A percentile compares a stretch with the other conserved stretches of the same genome.
Conservation (phyloP, 2,329 filamentous ascomycete species). For the Tothia fuscella region DNA sequence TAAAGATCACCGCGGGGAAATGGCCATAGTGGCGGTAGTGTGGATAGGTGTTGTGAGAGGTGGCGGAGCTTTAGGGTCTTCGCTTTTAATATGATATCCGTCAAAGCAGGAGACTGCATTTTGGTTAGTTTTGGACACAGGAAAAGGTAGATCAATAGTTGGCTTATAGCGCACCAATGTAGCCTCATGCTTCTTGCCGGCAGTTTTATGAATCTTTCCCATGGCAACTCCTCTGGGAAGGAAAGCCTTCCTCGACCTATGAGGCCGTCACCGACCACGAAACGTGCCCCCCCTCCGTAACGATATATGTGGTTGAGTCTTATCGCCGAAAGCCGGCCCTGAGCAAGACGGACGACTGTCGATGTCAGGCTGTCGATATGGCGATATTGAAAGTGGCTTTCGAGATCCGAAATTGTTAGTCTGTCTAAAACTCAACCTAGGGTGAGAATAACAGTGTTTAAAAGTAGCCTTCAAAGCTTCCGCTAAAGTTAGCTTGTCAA, state of each 20-base stretch:
- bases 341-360: too few species aligned
- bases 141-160: not conserved
- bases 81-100: slow-evolving; percentile 63
- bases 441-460: too few species aligned
- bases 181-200: slow-evolving; percentile 41
- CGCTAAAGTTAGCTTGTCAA: too few species aligned
- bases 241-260: slow-evolving; percentile 19
- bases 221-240: slow-evolving; percentile 29
- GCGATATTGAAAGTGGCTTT: too few species aligned
- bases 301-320: too few species aligned
- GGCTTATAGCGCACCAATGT: slow-evolving; percentile 36
- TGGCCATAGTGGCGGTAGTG: slow-evolving; percentile 83
- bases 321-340: too few species aligned
- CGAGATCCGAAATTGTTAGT: too few species aligned
- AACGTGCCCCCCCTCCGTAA: too few species aligned
- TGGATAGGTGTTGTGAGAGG: slow-evolving; percentile 62
- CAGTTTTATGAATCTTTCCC: slow-evolving; percentile 45
- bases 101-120: slow-evolving; percentile 72
- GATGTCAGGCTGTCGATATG: too few species aligned
- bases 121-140: not conserved
- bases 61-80: slow-evolving; percentile 59
- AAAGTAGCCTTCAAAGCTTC: too few species aligned
- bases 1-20: slow-evolving; percentile 93
- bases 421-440: too few species aligned
- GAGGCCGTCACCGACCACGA: not conserved